Evolutionary conservation across 192 early-diverging fungal genomes (phyloP).

Genomic region (Funneliformis geosporum): DNA sequence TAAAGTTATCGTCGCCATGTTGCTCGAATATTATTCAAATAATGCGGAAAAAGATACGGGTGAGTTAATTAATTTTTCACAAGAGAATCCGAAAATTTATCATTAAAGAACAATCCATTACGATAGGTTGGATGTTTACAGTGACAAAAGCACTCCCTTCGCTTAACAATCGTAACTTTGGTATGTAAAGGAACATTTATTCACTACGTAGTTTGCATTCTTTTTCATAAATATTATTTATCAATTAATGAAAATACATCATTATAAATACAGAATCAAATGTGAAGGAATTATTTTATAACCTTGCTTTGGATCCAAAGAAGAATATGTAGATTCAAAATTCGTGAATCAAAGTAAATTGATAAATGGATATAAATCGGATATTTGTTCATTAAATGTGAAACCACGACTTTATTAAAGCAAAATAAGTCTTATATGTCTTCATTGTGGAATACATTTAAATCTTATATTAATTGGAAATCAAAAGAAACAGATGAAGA

Average conservation of each 20-base stretch:
- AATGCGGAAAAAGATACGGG: not conserved
- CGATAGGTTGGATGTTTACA: slow-evolving; percentile 9
- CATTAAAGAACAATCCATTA: too few species aligned
- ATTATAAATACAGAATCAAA: not conserved
- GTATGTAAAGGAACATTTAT: too few species aligned
- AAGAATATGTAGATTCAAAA: not conserved
- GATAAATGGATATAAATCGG: not conserved
- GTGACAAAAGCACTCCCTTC: not conserved
- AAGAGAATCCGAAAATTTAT: too few species aligned
- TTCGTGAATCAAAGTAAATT: not conserved
- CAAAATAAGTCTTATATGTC: not conserved
- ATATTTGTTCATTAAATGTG: not conserved
- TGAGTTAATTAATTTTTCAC: too few species aligned
- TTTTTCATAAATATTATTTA: too few species aligned
- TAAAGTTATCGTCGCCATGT: not conserved
- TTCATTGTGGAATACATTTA: not conserved
- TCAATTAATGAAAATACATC: too few species aligned
- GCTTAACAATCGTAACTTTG: not conserved
- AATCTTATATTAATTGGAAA: too few species aligned
- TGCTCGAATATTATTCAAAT: too few species aligned
- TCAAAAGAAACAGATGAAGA: not conserved
- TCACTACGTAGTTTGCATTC: too few species aligned
- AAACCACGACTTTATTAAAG: not conserved
- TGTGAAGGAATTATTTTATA: not conserved
- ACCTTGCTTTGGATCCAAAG: not conserved